Conservation (phyloP, 495 filamentous ascomycete genomes). For the Hyaloscypha bicolor region DNA sequence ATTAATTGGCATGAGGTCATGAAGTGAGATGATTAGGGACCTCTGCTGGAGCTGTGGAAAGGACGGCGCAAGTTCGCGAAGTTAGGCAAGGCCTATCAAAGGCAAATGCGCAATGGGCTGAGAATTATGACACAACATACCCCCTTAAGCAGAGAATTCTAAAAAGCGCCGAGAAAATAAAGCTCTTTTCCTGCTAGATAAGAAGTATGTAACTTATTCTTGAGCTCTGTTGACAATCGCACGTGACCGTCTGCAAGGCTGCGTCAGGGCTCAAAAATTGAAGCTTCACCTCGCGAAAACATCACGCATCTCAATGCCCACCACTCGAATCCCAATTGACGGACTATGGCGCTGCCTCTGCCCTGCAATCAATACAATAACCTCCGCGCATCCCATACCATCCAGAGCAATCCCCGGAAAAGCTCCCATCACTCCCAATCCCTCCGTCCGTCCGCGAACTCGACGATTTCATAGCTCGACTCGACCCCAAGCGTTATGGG, state of each 20-base stretch:
- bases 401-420: constrained; percentile 32
- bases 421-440: background rate
- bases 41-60: background rate
- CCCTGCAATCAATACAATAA: constrained; percentile 52
- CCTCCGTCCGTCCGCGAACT: background rate
- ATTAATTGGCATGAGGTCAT: background rate
- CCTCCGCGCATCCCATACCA: constrained; percentile 4
- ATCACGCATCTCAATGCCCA: constrained; percentile 26
- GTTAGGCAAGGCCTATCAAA: background rate
- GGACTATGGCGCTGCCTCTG: constrained; percentile 70
- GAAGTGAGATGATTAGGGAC: background rate
- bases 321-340: constrained; percentile 50
- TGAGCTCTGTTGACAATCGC: background rate
- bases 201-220: background rate
- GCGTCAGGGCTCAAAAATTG: constrained; percentile 1
- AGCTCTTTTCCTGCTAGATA: background rate
- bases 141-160: background rate
- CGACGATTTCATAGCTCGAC: constrained; percentile 23
- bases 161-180: background rate
- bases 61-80: background rate
- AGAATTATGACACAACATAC: background rate
- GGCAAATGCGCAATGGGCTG: background rate
- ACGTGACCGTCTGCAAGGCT: constrained; percentile 21
- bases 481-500: background rate
- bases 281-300: constrained; percentile 19